Base-by-base conservation (phyloP, 768 basidiomycete genomes). In the Boletellus ananiceps region DNA sequence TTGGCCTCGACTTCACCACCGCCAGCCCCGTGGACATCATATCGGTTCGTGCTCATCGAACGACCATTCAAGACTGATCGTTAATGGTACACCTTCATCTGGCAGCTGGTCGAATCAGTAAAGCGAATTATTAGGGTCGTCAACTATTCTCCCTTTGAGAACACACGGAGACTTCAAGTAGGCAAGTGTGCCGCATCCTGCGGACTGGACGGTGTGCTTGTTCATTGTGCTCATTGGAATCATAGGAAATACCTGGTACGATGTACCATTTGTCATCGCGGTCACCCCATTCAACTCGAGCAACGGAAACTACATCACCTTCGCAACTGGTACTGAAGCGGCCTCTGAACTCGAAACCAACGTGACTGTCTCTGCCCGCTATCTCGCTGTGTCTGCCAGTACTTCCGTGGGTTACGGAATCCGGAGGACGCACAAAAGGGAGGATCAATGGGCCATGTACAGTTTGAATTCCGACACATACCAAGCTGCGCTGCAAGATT, bases 401-500 rank as follows among this genome's bases (percentile, higher is more conserved):
- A n/a, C 50, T 16, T 57, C 29, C 8, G 29, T 29, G 29, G 8
- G 8, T 9, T 29, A 29, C 8, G 8, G 8, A 8, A 29, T 29
- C 29, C 29, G 29, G 8, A 29, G 29, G 29, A 29, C 29, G 29
- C 56, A 44, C 42, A 47, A 40, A 31, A 42, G 55, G 25, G 50
- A 57, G 35, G 43, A 46, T 14, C 56, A 57, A 38, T 56, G 35
- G 32, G 56, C 56, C n/a, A 43, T 57, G 49, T 57, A 57, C 46
- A 51, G 55, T 13, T 57, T 55, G 45, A 57, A 56, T 34, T 36
- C 54, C 1, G 44, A 51, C 29, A 43, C 40, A 2, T 57, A 57
- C 42, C 39, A 47, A 3, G 56, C 56, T 29, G 41, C 40, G 14
- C 15, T 57, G 33, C 43, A 40, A 39, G 19, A 57, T 21, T 57